These are phyloP conservation scores for Pinus tabuliformis DNA, from an alignment of 75 land plant genomes.

Conservation along the genomic window DNA sequence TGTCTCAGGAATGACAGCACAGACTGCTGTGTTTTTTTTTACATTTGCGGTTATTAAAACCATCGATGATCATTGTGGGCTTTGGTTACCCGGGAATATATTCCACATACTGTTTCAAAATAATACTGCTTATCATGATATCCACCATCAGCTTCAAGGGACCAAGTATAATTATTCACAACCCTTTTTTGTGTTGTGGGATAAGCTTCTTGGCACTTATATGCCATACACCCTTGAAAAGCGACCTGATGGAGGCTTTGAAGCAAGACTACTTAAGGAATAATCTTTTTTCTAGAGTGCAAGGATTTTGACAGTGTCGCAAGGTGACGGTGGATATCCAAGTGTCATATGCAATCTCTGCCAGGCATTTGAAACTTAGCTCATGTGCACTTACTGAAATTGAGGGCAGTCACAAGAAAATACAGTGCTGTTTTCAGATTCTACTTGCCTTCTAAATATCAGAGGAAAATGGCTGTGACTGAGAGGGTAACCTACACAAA, in stretches of 20 bases:
- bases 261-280: slow-evolving; percentile 58
- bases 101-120: slow-evolving; percentile 66
- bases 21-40: slow-evolving; percentile 70
- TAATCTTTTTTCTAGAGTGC: not conserved
- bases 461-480: not conserved
- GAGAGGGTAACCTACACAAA: not conserved
- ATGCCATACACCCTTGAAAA: slow-evolving; percentile 72
- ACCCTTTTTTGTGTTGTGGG: slow-evolving; percentile 87
- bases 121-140: slow-evolving; percentile 81
- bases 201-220: slow-evolving; percentile 74
- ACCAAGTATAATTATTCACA: slow-evolving; percentile 85
- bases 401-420: not conserved
- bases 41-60: slow-evolving; percentile 74
- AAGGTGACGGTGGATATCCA: slow-evolving; percentile 2
- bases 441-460: not conserved
- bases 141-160: slow-evolving; percentile 86
- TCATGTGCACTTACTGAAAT: not conserved
- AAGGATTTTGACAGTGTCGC: not conserved
- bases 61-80: slow-evolving; percentile 81
- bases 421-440: not conserved
- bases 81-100: slow-evolving; percentile 72
- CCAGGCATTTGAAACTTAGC: slow-evolving; percentile 2
- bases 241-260: slow-evolving; percentile 75
- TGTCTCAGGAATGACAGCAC: slow-evolving; percentile 72
- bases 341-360: not conserved